Base-by-base conservation (phyloP, 306 rosid species). In the Echinosophora koreensis region DNA sequence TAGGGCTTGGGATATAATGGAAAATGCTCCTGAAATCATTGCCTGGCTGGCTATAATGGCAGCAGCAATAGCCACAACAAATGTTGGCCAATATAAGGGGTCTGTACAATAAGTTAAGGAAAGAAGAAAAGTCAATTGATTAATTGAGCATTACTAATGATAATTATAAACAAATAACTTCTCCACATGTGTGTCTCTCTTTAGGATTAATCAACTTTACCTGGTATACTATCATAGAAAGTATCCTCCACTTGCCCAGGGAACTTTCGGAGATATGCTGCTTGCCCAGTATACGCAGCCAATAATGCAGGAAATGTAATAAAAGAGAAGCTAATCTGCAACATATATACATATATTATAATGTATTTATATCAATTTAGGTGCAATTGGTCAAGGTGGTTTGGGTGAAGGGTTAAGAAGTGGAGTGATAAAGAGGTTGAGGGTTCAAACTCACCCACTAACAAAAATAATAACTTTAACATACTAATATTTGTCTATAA, bases 1-100 rank as follows among this genome's bases (percentile, higher is more conserved):
- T 2, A 91, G 81, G 2, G 91, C 92, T 51, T 91, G 98, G 3
- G 90, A 57, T 41, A 93, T 85, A 6, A 93, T 93, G 4, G 97
- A 75, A 71, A 93, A 93, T 27, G 98, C 86, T 74, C 98, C 98
- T 0, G 98, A 81, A 62, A 93, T 91, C 98, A 93, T 93, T 54
- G 98, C 97, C 52, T 93, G 97, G 67, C 97, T 91, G 4, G 97
- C 97, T 46, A 93, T 91, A 30, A 93, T 90, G 10, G 98, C 71
- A 37, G 98, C 97, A 5, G 69, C 95, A 68, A 91, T 87, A 0
- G 98, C 98, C 16, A 90, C 80, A 37, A 93, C 89, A 66, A 93
- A 93, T 18, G 90, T 89, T 59, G 98, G 98, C 98, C 98, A 93
- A 66, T 93, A 93, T 18, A 91, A 15, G 6, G 89, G 80, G 18